Conservation (phyloP, 257 asterid species). For the Sherardia arvensis region DNA sequence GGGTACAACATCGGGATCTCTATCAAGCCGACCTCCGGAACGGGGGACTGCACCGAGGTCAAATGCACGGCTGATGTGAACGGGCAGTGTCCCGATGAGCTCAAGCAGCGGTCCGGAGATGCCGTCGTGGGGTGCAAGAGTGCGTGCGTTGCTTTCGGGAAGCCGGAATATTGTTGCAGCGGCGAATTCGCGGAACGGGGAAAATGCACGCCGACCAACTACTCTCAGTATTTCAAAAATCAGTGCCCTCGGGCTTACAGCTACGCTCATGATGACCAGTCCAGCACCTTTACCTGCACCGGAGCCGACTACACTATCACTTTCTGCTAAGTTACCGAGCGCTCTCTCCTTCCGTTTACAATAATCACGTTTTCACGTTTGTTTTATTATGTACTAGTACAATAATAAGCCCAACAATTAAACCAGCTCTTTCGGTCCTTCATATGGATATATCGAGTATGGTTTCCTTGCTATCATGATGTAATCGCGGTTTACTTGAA, state of each 20-base stretch:
- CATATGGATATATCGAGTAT: no score
- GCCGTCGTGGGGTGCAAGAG: conserved; percentile 46
- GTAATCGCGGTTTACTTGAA: no score
- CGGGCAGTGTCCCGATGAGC: conserved; percentile 31
- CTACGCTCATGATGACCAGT: conserved; percentile 54
- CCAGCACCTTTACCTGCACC: conserved; percentile 51
- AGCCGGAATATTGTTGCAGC: conserved; percentile 48
- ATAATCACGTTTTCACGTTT: no score
- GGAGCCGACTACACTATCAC: conserved; percentile 34
- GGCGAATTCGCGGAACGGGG: conserved; percentile 38
- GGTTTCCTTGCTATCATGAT: no score
- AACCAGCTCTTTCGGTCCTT: no score
- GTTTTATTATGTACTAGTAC: no score
- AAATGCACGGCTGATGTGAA: conserved; percentile 32
- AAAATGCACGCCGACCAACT: conserved; percentile 39
- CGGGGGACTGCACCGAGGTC: conserved; percentile 34
- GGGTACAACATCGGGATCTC: conserved; percentile 44
- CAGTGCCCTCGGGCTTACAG: conserved; percentile 52
- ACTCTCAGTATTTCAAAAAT: conserved; percentile 41
- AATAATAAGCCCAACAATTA: no score
- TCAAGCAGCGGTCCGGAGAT: conserved; percentile 20
- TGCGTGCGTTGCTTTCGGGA: conserved; percentile 42
- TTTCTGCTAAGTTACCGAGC: no score
- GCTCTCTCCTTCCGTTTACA: no score
- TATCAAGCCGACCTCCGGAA: conserved; percentile 19